Evolutionary conservation across 1,284 basidiomycete genomes (phyloP), one percentile per base, ranked within the genome.

Genomic region (Thecaphora thlaspeos): DNA sequence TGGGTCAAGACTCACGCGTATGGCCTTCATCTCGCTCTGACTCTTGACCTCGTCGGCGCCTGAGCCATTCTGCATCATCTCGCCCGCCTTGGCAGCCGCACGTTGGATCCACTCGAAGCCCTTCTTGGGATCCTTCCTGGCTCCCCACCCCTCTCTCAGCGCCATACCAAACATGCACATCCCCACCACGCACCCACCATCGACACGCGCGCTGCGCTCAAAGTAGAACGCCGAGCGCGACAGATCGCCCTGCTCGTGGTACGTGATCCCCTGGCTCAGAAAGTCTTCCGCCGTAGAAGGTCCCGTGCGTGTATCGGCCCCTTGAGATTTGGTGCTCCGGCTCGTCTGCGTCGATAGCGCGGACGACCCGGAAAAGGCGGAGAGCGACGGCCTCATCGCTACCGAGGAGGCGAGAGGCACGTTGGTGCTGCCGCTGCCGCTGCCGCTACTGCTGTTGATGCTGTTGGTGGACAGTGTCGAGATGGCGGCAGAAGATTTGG

Each of bases 81-180:
- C 83, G 23, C 91, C 86, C 12, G 90, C 88, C 38, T 81, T 81
- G 73, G 91, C 88, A 7, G 90, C 90, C 1, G 91, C 91, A 43
- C 83, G 83, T 54, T 86, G 83, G 66, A 94, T 80, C 88, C 90
- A 93, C 68, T 84, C 84, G 78, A 93, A 93, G 2, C 86, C 91
- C 41, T 81, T 80, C 70, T 82, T 83, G 71, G 64, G 78, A 67
- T 58, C 79, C 82, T 88, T 88, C 68, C 82, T 78, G 58, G 86
- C 86, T 3, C 89, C 91, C 91, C 91, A 94, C 0, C 90, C 91
- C 78, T 92, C 89, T 45, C 91, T 82, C 63, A 92, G 79, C n/a
- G 89, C 82, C 44, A 93, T 81, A 1, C 91, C 91, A 83, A 88
- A 92, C 89, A 93, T 91, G 58, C 92, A 81, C 90, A 92, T 92